Conservation (phyloP, 2,329 filamentous ascomycete species). For the Colletotrichum sp. region DNA sequence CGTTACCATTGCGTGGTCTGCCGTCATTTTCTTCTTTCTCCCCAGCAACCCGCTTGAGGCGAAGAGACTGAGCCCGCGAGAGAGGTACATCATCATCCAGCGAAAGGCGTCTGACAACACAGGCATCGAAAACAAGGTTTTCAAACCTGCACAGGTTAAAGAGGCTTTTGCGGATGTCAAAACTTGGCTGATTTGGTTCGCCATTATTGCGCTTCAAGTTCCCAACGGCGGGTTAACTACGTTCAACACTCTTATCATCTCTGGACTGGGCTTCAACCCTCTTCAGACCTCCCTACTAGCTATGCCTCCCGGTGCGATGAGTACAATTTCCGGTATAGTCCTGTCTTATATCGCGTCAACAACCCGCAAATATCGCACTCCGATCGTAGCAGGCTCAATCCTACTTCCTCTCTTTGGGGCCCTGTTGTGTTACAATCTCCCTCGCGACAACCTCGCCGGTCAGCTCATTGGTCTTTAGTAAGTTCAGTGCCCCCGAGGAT, state of each 20-base stretch:
- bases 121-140: neutral
- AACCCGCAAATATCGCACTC: neutral
- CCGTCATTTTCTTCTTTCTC: neutral
- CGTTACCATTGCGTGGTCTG: neutral
- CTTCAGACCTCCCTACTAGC: neutral
- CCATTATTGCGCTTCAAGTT: neutral
- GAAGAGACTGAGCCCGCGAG: neutral
- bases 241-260: neutral
- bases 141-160: neutral
- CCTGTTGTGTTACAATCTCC: neutral
- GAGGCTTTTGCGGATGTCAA: neutral
- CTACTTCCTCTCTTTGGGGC: neutral
- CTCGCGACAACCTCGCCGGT: neutral
- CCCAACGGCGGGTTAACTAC: neutral
- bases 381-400: neutral
- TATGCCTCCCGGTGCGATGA: neutral
- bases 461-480: neutral
- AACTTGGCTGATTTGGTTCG: neutral
- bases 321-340: neutral
- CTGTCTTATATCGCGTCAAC: neutral
- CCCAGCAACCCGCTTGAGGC: neutral
- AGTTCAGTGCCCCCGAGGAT: neutral
- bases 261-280: neutral
- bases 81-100: neutral
- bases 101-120: neutral